These are phyloP conservation scores for Geotrichum bryndzae DNA, from an alignment of 1,139 yeast genomes.

Conservation along the genomic window DNA sequence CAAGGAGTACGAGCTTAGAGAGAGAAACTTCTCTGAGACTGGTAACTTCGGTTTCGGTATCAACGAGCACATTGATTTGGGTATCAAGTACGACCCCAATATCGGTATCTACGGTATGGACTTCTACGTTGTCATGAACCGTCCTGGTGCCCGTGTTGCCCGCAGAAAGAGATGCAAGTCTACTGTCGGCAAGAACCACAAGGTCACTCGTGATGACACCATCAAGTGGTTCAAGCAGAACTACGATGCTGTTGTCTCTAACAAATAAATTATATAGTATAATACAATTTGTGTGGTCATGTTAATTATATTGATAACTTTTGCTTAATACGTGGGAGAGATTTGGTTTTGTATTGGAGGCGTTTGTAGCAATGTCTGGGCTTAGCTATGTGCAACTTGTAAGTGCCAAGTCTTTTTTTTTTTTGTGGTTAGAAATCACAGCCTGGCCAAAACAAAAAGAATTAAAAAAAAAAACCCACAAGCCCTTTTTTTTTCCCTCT, in stretches of 20 bases:
- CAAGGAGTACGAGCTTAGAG: conserved; percentile 95
- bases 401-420: too few relatives aligned
- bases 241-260: conserved; percentile 97
- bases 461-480: neutral
- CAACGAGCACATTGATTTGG: conserved; percentile 98
- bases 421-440: neutral
- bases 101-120: conserved; percentile 99
- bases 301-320: neutral
- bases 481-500: neutral
- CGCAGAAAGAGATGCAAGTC: conserved; percentile 97
- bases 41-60: conserved; percentile 99
- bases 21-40: conserved; percentile 93
- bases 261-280: conserved; percentile 28
- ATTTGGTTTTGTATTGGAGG: too few relatives aligned
- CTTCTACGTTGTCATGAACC: conserved; percentile 98
- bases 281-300: neutral
- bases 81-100: conserved; percentile 99
- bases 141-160: conserved; percentile 98
- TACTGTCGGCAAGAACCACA: conserved; percentile 87
- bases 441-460: neutral
- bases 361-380: too few relatives aligned
- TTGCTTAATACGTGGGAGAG: too few relatives aligned
- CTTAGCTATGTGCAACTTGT: too few relatives aligned
- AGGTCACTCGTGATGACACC: conserved; percentile 88
- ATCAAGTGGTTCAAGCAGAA: conserved; percentile 99